phyloP scores from a whole-genome alignment of 192 early-diverging fungal species.

The Backusella luteola region DNA sequence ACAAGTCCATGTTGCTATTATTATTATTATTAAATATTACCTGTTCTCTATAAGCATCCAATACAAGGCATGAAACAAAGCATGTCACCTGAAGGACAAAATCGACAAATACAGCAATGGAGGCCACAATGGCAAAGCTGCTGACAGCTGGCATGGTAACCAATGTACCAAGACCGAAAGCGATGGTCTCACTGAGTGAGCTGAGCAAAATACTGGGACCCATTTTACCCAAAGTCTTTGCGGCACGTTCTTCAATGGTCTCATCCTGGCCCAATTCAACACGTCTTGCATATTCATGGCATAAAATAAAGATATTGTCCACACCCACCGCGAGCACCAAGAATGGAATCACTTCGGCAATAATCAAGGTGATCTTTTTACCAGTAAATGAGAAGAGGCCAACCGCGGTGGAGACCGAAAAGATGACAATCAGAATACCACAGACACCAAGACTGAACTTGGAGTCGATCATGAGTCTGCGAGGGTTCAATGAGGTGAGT shows the following conservation, averaged over 20 bases:
- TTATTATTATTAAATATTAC: not conserved
- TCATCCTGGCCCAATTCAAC: conserved; percentile 23
- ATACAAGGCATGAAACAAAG: conserved; percentile 56
- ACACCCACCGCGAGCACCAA: conserved; percentile 66
- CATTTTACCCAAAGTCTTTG: conserved; percentile 55
- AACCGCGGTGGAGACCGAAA: conserved; percentile 58
- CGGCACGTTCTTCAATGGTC: conserved; percentile 56
- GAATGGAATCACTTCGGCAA: conserved; percentile 70
- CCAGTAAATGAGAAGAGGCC: conserved; percentile 62
- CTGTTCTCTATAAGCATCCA: conserved; percentile 57
- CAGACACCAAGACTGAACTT: conserved; percentile 60
- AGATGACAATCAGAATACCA: conserved; percentile 60
- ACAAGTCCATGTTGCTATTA: not conserved
- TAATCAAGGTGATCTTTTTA: conserved; percentile 62
- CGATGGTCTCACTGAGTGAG: conserved; percentile 59
- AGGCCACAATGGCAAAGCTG: conserved; percentile 65
- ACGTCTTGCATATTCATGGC: conserved; percentile 57
- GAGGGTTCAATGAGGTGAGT: conserved; percentile 31
- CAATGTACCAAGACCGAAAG: conserved; percentile 58
- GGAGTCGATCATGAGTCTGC: conserved; percentile 54
- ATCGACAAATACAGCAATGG: conserved; percentile 60
- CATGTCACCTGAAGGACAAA: conserved; percentile 65
- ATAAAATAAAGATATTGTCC: conserved; percentile 68
- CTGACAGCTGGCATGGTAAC: conserved; percentile 72
- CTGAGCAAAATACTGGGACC: conserved; percentile 63